Evolutionary conservation across 495 filamentous ascomycete genomes (phyloP).

Genomic region (Podospora tetraspora): DNA sequence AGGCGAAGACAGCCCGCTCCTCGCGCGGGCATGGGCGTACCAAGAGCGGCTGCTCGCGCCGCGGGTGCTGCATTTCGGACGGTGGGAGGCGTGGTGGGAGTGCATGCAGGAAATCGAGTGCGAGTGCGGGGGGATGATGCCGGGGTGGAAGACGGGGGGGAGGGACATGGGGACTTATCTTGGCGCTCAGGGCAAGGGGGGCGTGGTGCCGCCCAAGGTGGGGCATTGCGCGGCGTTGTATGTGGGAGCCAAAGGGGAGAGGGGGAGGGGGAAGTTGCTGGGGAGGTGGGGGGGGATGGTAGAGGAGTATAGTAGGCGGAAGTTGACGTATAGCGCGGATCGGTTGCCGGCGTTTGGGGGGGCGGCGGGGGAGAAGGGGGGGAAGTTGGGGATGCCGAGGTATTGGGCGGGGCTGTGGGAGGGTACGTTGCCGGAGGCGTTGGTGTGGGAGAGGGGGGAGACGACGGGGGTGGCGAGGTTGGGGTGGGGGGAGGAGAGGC

Average conservation of each 20-base stretch:
- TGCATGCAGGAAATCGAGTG: slow-evolving; percentile 5
- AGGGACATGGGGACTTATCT: slow-evolving; percentile 1
- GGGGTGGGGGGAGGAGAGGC: not conserved
- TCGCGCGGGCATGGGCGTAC: slow-evolving; percentile 9
- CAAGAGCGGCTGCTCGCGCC: slow-evolving; percentile 17
- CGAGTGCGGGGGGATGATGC: not conserved
- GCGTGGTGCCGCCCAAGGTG: slow-evolving; percentile 5
- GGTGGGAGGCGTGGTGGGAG: slow-evolving; percentile 4
- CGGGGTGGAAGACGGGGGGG: not conserved
- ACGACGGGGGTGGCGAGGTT: not conserved
- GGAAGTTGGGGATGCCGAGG: slow-evolving; percentile 4
- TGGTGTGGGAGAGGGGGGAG: slow-evolving; percentile 11
- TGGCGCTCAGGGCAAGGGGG: not conserved
- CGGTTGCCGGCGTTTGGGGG: slow-evolving; percentile 24
- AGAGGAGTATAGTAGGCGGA: slow-evolving; percentile 22
- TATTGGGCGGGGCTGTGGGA: slow-evolving; percentile 26
- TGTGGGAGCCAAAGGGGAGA: not conserved
- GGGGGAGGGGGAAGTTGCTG: slow-evolving; percentile 2
- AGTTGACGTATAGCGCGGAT: slow-evolving; percentile 19
- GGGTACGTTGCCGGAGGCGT: slow-evolving; percentile 19
- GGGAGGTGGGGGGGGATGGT: slow-evolving; percentile 24
- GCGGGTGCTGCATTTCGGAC: slow-evolving; percentile 12
- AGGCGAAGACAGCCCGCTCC: not conserved
- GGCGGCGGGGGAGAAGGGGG: slow-evolving; percentile 20
- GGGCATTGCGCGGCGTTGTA: slow-evolving; percentile 7